Conservation (phyloP, 192 early-diverging fungal genomes). For the Coemansia sp. region DNA sequence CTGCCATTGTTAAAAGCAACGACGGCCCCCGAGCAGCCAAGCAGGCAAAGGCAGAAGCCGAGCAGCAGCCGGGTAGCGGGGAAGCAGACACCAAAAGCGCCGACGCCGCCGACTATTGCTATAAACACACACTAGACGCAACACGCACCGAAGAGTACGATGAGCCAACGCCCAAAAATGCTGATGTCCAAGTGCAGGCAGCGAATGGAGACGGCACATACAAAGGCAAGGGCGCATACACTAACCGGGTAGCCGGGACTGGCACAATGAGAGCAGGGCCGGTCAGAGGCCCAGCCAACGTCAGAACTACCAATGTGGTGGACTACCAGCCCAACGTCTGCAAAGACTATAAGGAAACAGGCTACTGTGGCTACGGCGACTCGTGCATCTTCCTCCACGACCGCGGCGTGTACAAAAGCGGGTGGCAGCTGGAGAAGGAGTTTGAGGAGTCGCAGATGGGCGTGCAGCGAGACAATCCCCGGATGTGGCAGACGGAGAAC, state of each 20-base stretch:
- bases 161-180: conserved; percentile 6
- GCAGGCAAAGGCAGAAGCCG: conserved; percentile 39
- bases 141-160: conserved; percentile 51
- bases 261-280: conserved; percentile 57
- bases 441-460: conserved; percentile 89
- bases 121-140: conserved; percentile 30
- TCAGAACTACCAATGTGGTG: conserved; percentile 56
- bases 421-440: conserved; percentile 97
- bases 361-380: conserved; percentile 97
- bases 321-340: conserved; percentile 99
- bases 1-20: conserved; percentile 23
- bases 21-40: conserved; percentile 50
- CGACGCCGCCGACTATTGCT: conserved; percentile 23
- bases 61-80: conserved; percentile 14
- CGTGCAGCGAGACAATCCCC: conserved; percentile 52
- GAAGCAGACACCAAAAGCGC: conserved; percentile 31
- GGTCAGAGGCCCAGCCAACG: conserved; percentile 39
- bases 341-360: conserved; percentile 98
- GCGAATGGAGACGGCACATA: conserved; percentile 60
- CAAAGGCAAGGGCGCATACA: conserved; percentile 69
- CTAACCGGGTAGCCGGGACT: conserved; percentile 60
- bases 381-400: conserved; percentile 98
- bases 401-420: conserved; percentile 92
- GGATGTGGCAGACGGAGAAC: conserved; percentile 50
- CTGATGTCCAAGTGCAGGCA: conserved; percentile 3